Conservation (phyloP, 768 basidiomycete genomes). For the Astraeus odoratus region DNA sequence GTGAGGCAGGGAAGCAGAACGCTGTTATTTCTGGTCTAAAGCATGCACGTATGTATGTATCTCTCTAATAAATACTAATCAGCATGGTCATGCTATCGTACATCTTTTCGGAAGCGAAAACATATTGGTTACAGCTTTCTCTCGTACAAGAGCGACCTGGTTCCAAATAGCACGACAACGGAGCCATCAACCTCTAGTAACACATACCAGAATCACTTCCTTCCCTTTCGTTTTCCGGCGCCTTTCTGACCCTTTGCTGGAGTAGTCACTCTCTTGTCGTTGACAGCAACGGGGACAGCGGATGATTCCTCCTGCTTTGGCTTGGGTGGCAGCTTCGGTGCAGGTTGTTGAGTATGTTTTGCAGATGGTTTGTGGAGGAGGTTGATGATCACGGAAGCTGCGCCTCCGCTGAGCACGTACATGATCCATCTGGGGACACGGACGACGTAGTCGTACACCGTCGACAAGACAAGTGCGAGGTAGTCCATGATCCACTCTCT, state of each 20-base stretch:
- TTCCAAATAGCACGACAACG: too few species aligned
- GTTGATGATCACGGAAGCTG: constrained; percentile 63
- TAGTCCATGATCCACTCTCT: constrained; percentile 69
- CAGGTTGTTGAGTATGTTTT: constrained; percentile 3
- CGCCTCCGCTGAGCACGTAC: constrained; percentile 54
- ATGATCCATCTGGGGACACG: constrained; percentile 68
- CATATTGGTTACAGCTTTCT: too few species aligned
- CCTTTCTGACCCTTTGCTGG: constrained; percentile 12
- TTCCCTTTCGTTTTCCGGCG: constrained; percentile 24
- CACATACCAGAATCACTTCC: constrained; percentile 9
- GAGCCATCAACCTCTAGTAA: too few species aligned
- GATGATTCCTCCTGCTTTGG: not conserved
- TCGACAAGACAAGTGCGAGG: constrained; percentile 42
- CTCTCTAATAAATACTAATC: not conserved
- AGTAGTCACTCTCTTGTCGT: constrained; percentile 11
- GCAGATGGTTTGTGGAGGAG: constrained; percentile 44
- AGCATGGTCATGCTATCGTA: too few species aligned
- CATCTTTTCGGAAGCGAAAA: too few species aligned
- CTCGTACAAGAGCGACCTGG: too few species aligned
- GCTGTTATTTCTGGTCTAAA: too few species aligned
- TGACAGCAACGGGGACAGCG: constrained; percentile 2
- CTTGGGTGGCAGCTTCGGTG: constrained; percentile 2
- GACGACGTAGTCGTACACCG: constrained; percentile 44
- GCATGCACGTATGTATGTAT: not conserved
- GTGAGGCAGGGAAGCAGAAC: too few species aligned